Base-by-base conservation (phyloP, 169 alveolate species). In the Cryptosporidium sp. region DNA sequence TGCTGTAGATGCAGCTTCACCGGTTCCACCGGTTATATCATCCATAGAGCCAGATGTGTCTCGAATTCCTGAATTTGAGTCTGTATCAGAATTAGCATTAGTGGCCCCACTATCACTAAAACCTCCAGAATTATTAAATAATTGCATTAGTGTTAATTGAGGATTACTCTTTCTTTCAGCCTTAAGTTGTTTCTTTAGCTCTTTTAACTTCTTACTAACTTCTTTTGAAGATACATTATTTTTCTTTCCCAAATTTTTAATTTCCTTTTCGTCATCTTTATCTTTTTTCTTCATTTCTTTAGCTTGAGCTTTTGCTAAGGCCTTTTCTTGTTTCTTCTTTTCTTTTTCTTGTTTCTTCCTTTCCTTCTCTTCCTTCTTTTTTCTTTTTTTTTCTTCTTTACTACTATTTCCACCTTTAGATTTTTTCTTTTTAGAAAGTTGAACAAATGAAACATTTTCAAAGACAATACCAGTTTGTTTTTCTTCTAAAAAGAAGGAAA, bases 321-420 rank as follows among this genome's bases (percentile, higher is more conserved):
- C 52, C 45, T 85, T 61, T 21, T 67, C 39, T 12, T 10, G 62
- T 45, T 45, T 45, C 61, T 48, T 69, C 39, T 35, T n/a, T 53
- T 72, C 56, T 42, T 62, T 60, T 42, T 44, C 56, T 44, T 61
- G 37, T 65, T 80, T 62, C 39, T 65, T 85, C 60, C 69, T 58
- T 69, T 58, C 68, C 70, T 70, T 56, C 71, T 85, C 62, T 48
- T 14, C 51, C 42, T 52, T n/a, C n/a, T 68, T 85, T 23, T 18
- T 3, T 62, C 48, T 29, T 37, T 52, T 70, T 18, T 75, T 85
- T 23, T 42, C 10, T 42, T 70, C 23, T 16, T 44, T 69, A 48
- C 18, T 31, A 6, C 56, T 0, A 23, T 26, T 26, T 26, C 0
- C 3, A 10, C 18, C 72, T 39, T 53, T 62, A 14, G 35, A 39